phyloP scores from a whole-genome alignment of 805 yeast genomes.

The Candida multigemmis region DNA sequence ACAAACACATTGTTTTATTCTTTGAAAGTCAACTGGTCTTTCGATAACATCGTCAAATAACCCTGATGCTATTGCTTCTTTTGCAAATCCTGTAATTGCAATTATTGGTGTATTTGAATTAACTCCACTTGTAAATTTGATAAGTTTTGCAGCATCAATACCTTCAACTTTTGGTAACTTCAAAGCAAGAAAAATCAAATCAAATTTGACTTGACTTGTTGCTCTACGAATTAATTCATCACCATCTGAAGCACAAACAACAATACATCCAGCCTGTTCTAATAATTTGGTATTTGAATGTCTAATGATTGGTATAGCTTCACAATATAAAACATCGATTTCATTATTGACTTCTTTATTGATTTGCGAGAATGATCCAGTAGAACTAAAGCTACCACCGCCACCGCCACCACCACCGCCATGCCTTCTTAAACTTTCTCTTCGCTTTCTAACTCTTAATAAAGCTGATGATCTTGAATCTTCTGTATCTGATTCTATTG shows the following conservation, averaged over 20 bases:
- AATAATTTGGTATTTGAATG: constrained; percentile 56
- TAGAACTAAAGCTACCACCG: constrained; percentile 2
- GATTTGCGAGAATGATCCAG: constrained; percentile 3
- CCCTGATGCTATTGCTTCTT: constrained; percentile 49
- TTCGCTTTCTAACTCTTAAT: constrained; percentile 41
- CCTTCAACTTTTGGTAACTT: constrained; percentile 60
- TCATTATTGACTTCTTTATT: constrained; percentile 9
- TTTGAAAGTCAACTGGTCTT: constrained; percentile 44
- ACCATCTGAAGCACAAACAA: constrained; percentile 67
- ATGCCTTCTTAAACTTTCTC: constrained; percentile 40
- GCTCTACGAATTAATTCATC: constrained; percentile 77
- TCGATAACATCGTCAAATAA: constrained; percentile 65
- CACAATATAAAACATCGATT: constrained; percentile 72
- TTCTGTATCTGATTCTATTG: constrained; percentile 70
- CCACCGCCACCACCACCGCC: constrained; percentile 6
- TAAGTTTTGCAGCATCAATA: constrained; percentile 67
- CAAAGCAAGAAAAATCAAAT: constrained; percentile 70
- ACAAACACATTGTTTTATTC: constrained; percentile 12
- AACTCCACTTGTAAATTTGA: constrained; percentile 67
- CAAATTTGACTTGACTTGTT: constrained; percentile 78
- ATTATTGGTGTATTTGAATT: constrained; percentile 72
- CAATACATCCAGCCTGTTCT: constrained; percentile 68
- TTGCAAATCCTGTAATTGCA: constrained; percentile 62
- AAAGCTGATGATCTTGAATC: constrained; percentile 44
- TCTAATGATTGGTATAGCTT: constrained; percentile 76